Base-by-base conservation (phyloP, 78 protist genomes). In the Ministeria vibrans region DNA sequence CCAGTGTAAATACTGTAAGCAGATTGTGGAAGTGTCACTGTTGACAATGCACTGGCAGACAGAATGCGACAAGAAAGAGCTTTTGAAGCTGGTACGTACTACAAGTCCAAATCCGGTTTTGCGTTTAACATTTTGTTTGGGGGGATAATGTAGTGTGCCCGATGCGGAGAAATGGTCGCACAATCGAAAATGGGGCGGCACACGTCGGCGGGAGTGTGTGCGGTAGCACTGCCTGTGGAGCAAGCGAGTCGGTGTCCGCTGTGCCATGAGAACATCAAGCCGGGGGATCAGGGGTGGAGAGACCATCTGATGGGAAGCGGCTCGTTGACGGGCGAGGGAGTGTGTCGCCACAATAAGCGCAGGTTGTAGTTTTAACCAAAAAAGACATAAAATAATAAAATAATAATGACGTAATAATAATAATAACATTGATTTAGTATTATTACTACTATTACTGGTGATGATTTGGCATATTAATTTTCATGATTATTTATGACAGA, bases 231-330 rank as follows among this genome's bases (percentile, higher is more conserved):
- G 51, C 41, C 20, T 4, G 23, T 6, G 36, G 3, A 9, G 45
- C 38, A 4, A 23, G 25, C 51, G 11, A 41, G 9, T 3, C 75
- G 75, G 4, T 70, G 75, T 32, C 75, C 75, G 75, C 51, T 70
- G 53, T 70, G 75, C 75, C 45, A 44, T 38, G 51, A 70, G 55
- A 42, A 44, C 38, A 39, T 70, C 36, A 23, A 23, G 23, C 61
- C 61, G 75, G 53, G 61, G 30, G 75, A 70, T 2, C 55, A 7
- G 5, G 75, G 75, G n/a, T 70, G 75, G 75, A 2, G 4, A 23
- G 9, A 41, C 55, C 75, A 70, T 32, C 75, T 70, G 55, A 70
- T 63, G 71, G 71, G 66, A 3, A 11, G 36, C 66, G 66, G 28
- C 66, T 30, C 66, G 66, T 59, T n/a, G n/a, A n/a, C n/a, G n/a